A percentile compares a stretch with the other conserved stretches of the same genome.
phyloP scores from a whole-genome alignment of 805 yeast species.

The Kodamaea sagamina region DNA sequence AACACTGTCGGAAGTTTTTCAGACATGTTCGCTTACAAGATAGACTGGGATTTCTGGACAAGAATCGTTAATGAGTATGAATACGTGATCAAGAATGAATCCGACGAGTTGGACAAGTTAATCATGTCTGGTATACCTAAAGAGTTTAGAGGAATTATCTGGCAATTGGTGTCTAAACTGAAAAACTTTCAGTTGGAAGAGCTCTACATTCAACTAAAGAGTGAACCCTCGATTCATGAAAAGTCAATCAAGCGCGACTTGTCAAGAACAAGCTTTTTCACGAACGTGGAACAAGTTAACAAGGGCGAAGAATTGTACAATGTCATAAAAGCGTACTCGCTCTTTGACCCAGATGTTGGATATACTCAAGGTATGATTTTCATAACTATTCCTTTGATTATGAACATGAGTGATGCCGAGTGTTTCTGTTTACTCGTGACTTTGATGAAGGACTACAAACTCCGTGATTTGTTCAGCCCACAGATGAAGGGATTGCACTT shows the following conservation, averaged over 20 bases:
- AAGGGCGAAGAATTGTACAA: conserved; percentile 66
- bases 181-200: conserved; percentile 67
- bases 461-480: conserved; percentile 75
- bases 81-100: conserved; percentile 60
- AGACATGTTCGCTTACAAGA: conserved; percentile 33
- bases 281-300: conserved; percentile 52
- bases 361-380: conserved; percentile 99
- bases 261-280: conserved; percentile 80
- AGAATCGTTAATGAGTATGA: conserved; percentile 75
- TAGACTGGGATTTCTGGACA: conserved; percentile 90
- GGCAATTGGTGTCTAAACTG: conserved; percentile 87
- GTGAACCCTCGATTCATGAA: conserved; percentile 61
- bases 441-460: conserved; percentile 81
- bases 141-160: conserved; percentile 82
- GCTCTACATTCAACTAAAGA: conserved; percentile 52
- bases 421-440: conserved; percentile 79
- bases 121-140: conserved; percentile 79
- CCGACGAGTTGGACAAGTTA: conserved; percentile 58
- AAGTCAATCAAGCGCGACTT: conserved; percentile 79
- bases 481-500: conserved; percentile 94
- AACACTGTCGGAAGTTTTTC: conserved; percentile 47
- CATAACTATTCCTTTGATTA: conserved; percentile 77
- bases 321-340: conserved; percentile 79
- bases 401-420: conserved; percentile 81
- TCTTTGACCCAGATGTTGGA: conserved; percentile 90